Evolutionary conservation across 805 yeast genomes (phyloP), one percentile per base, ranked within the genome.

Genomic region (Saccharomycopsis fibuligera): DNA sequence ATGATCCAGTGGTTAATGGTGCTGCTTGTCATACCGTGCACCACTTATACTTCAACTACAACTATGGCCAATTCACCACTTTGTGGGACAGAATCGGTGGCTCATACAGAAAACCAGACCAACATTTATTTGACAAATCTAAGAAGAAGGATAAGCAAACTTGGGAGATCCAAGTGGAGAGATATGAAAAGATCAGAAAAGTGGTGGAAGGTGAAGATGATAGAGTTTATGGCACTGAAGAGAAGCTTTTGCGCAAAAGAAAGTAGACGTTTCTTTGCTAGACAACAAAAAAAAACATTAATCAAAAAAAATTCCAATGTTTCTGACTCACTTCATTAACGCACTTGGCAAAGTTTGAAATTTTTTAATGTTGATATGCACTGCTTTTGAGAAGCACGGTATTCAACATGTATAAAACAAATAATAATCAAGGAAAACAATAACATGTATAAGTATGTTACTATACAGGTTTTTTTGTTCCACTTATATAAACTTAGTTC

Each of bases 1-100:
- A 87, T 66, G 95, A 89, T 65, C 96, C 97, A 5, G 77, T 88
- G 50, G 84, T 93, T 57, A 93, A 93, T 67, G 99, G 99, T 60
- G 90, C 98, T 16, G 99, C 99, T 4, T 91, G 98, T 68, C 99
- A 93, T 70, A 90, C 99, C 1, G 81, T 91, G 42, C 99, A 93
- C 68, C 99, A 93, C 64, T 70, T 93, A 58, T 93, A 93, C 70
- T 93, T 93, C 79, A 91, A 91, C 74, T 93, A 93, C 70, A 93
- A 93, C 73, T 93, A 90, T 64, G 99, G 99, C 35, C 99, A 93
- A 70, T 93, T 91, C 72, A 90, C 98, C 41, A 93, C 99, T 16
- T 72, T 93, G 56, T 93, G 99, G 99, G 99, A 93, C 66, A 83
- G 99, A 69, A 69, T 93, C 50, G 98, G 98, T 45, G 85, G 89